Evolutionary conservation across 1,139 yeast genomes (phyloP).

Genomic region (Hansenula anomala): DNA sequence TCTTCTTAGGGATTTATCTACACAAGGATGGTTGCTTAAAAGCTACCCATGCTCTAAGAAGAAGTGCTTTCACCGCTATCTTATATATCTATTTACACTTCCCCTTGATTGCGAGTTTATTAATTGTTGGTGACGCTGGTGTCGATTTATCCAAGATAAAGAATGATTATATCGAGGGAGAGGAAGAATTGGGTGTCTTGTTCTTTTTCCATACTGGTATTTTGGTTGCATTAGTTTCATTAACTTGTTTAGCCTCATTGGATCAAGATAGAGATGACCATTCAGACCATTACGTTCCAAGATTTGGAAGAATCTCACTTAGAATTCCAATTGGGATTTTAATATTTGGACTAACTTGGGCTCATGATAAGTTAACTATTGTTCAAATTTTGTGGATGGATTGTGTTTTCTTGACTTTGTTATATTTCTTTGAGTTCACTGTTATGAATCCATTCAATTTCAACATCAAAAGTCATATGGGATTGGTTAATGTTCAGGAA

Average conservation of each 20-base stretch:
- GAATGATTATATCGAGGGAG: conserved; percentile 5
- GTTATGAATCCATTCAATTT: conserved; percentile 15
- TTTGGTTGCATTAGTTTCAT: conserved; percentile 10
- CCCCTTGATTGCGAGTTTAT: conserved; percentile 46
- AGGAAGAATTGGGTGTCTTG: conserved; percentile 17
- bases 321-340: conserved; percentile 18
- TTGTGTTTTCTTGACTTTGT: conserved; percentile 9
- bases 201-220: conserved; percentile 18
- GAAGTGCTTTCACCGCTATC: conserved; percentile 42
- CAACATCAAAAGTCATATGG: not conserved
- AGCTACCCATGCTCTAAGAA: conserved; percentile 53
- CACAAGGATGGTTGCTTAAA: conserved; percentile 46
- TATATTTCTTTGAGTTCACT: conserved; percentile 13
- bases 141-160: conserved; percentile 37
- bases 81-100: conserved; percentile 46
- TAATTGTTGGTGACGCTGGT: conserved; percentile 60
- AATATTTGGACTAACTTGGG: conserved; percentile 17
- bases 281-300: conserved; percentile 7
- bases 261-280: conserved; percentile 15
- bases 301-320: conserved; percentile 14
- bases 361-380: conserved; percentile 8
- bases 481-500: conserved; percentile 1
- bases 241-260: conserved; percentile 10
- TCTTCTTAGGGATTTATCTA: conserved; percentile 49
- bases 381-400: conserved; percentile 18